Evolutionary conservation across 2,329 filamentous ascomycete genomes (phyloP).

Genomic region (Tolypocladium cylindrosporum): DNA sequence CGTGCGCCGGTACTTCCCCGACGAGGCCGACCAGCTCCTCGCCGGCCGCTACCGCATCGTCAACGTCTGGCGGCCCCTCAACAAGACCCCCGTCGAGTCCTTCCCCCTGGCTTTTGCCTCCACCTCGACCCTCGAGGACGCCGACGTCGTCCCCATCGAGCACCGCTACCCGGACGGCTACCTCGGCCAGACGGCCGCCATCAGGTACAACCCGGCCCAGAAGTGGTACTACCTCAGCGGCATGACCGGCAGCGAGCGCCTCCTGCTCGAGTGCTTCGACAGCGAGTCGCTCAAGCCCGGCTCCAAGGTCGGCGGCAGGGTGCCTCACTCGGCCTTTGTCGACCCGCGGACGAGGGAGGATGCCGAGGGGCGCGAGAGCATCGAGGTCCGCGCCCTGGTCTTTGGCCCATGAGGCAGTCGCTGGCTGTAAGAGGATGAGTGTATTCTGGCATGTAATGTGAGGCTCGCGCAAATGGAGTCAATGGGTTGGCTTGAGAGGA

Average conservation of each 20-base stretch:
- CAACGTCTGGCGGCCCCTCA: slow-evolving; percentile 72
- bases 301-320: slow-evolving; percentile 41
- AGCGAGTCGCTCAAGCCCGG: slow-evolving; percentile 44
- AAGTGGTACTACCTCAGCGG: slow-evolving; percentile 74
- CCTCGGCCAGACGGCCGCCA: slow-evolving; percentile 63
- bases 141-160: slow-evolving; percentile 62
- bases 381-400: slow-evolving; percentile 78
- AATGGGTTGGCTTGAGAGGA: not conserved
- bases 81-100: slow-evolving; percentile 49
- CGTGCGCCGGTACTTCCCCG: slow-evolving; percentile 55
- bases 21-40: slow-evolving; percentile 58
- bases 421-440: not conserved
- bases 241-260: slow-evolving; percentile 62
- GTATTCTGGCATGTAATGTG: not conserved
- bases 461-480: not conserved
- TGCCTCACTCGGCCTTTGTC: slow-evolving; percentile 70
- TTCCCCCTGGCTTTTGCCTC: slow-evolving; percentile 61
- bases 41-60: slow-evolving; percentile 72
- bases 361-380: slow-evolving; percentile 70
- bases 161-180: slow-evolving; percentile 58
- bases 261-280: slow-evolving; percentile 73
- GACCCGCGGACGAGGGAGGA: slow-evolving; percentile 62
- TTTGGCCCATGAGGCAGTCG: slow-evolving; percentile 47
- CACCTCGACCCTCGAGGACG: slow-evolving; percentile 47
- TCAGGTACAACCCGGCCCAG: slow-evolving; percentile 51